Evolutionary conservation across 441 rosid species (phyloP).

Genomic region (Syzygium malaccense): DNA sequence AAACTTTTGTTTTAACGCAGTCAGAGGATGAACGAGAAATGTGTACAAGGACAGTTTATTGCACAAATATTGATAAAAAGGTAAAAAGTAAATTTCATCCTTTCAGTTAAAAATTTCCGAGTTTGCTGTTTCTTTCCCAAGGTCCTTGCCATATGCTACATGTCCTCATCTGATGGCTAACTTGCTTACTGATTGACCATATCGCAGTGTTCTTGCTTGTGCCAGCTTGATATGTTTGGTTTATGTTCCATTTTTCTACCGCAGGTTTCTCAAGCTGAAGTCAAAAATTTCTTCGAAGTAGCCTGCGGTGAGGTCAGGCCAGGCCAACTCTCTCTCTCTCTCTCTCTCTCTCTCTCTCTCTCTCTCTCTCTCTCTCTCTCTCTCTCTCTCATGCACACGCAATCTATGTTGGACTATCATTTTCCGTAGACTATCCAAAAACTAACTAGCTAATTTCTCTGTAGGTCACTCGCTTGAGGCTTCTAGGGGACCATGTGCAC

Average conservation of each 20-base stretch:
- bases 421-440: not conserved
- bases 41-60: constrained; percentile 65
- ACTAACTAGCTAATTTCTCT: not conserved
- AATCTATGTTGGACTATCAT: not conserved
- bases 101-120: not conserved
- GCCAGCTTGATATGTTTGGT: not conserved
- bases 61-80: constrained; percentile 70
- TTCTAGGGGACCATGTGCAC: constrained; percentile 59
- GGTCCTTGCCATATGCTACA: not conserved
- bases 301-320: constrained; percentile 59
- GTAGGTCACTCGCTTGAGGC: constrained; percentile 68
- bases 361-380: not conserved
- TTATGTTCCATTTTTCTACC: not conserved
- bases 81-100: constrained; percentile 9
- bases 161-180: not conserved
- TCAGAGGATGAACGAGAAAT: constrained; percentile 74
- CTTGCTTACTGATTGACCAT: not conserved
- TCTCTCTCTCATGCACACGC: not conserved
- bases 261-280: constrained; percentile 62
- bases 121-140: not conserved
- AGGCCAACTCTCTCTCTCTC: not conserved
- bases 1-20: constrained; percentile 22
- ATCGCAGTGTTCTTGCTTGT: not conserved
- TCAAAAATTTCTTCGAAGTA: constrained; percentile 48
- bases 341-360: not conserved